These are phyloP conservation scores for Sorghum bicolor DNA, from an alignment of 176 grass and related monocot genomes.

Conservation along the genomic window DNA sequence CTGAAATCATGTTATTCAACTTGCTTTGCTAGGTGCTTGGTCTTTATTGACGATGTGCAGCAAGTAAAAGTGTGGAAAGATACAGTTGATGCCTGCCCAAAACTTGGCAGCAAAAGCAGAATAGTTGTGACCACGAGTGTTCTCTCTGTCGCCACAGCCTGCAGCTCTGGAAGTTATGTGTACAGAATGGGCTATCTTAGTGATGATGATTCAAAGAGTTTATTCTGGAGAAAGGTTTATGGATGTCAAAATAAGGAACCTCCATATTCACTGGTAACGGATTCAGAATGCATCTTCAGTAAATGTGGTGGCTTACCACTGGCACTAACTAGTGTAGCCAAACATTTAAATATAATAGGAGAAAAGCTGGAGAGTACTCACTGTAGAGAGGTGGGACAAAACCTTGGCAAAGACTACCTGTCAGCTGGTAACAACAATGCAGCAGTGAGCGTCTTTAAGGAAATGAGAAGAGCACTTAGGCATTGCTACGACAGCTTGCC, in stretches of 20 bases:
- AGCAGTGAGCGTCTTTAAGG: not conserved
- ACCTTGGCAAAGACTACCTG: not conserved
- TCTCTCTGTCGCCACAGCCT: not conserved
- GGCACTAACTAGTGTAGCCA: slow-evolving; percentile 19
- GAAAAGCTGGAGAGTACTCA: not conserved
- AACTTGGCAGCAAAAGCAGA: not conserved
- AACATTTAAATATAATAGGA: not conserved
- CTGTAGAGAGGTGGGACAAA: not conserved
- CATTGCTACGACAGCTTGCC: not conserved
- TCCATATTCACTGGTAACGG: not conserved
- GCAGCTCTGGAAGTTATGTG: slow-evolving; percentile 25
- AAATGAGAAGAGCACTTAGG: not conserved
- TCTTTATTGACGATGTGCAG: slow-evolving; percentile 23
- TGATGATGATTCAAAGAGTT: not conserved
- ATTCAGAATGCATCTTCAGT: not conserved
- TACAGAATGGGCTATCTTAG: slow-evolving; percentile 5
- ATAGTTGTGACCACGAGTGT: slow-evolving; percentile 30
- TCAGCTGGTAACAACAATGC: not conserved
- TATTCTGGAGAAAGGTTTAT: slow-evolving; percentile 22
- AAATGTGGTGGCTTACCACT: slow-evolving; percentile 24
- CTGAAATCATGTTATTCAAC: not conserved
- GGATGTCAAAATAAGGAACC: not conserved
- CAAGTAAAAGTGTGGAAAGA: not conserved
- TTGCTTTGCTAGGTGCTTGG: slow-evolving; percentile 23
- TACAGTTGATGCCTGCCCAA: not conserved